These are phyloP conservation scores for Conidiobolus incongruus DNA, from an alignment of 371 early-diverging fungal species.

Conservation along the genomic window DNA sequence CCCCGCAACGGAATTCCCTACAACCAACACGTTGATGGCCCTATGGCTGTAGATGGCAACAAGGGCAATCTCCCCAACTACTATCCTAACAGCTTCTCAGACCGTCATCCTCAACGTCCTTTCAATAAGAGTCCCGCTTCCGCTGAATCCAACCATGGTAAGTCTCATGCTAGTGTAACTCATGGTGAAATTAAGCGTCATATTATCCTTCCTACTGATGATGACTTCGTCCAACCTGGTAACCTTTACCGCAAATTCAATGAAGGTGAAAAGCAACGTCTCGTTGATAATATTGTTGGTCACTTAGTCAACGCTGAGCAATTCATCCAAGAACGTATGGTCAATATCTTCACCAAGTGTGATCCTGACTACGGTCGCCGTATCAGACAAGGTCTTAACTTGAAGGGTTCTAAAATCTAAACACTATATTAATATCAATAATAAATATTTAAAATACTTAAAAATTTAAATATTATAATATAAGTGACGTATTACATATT, in stretches of 20 bases:
- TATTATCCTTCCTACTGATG: constrained; percentile 18
- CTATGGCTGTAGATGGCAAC: constrained; percentile 36
- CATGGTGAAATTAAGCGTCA: constrained; percentile 13
- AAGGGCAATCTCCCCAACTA: constrained; percentile 48
- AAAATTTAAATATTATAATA: too few relatives aligned
- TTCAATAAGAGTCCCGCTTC: constrained; percentile 4
- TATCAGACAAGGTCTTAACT: too few relatives aligned
- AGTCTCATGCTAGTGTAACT: too few relatives aligned
- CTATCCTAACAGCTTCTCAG: constrained; percentile 27
- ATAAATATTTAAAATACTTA: too few relatives aligned
- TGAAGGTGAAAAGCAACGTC: constrained; percentile 33
- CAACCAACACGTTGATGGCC: constrained; percentile 57
- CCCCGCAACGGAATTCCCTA: constrained; percentile 24
- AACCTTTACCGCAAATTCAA: constrained; percentile 39
- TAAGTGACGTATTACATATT: too few relatives aligned
- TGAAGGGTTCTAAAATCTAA: too few relatives aligned
- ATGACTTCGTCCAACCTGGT: constrained; percentile 51
- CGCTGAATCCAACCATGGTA: constrained; percentile 8
- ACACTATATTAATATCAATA: too few relatives aligned
- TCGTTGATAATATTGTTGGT: constrained; percentile 45
- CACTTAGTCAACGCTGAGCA: constrained; percentile 41
- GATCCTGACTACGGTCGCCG: constrained; percentile 49
- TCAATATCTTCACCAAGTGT: constrained; percentile 47
- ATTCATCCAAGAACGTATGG: constrained; percentile 48
- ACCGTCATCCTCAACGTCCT: neutral